Base-by-base conservation (phyloP, 169 alveolate species). In the Cryptosporidium andersoni region DNA sequence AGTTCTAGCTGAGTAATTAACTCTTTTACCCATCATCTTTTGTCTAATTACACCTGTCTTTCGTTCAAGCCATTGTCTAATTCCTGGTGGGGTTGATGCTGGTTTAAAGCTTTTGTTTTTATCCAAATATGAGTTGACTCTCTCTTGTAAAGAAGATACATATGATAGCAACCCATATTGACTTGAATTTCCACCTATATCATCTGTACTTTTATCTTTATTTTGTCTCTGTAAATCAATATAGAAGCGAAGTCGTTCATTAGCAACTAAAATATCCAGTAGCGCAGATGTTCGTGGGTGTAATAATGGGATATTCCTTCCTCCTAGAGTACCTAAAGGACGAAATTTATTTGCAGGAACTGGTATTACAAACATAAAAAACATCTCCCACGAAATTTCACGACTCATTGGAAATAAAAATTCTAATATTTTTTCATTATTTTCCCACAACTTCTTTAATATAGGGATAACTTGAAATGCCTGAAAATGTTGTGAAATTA, bases 11-110 rank as follows among this genome's bases (percentile, higher is more conserved):
- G 99, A 98, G 89, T 95, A 95, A 89, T 98, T 98, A 9, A 98
- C 99, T 81, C 99, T 92, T 90, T 97, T 97, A 1, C 99, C 99
- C 99, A 97, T 95, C 98, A 98, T 96, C 85, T 96, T 97, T 96
- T 95, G 96, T 89, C 99, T 93, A 74, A 98, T 92, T 12, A 97
- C 90, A 2, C 99, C 99, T 88, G 95, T 97, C 85, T 98, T 98
- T 88, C 94, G 92, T 90, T 98, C 99, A 63, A 98, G 88, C 56
- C 96, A 90, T 88, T 98, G 98, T 49, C 97, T 92, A 12, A 98
- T 89, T 49, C 99, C 99, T 14, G 95, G 95, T 45, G 90, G 42
- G n/a, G 81, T 56, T 14, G 88, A 51, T 12, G 88, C 81, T 81
- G 89, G 93, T 82, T 91, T 88, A 80, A 80, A 65, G 82, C 89